A percentile compares a stretch with the other conserved stretches of the same genome.
Evolutionary conservation across 1,139 yeast genomes (phyloP).

Genomic region (Saccharomycopsis phalli): DNA sequence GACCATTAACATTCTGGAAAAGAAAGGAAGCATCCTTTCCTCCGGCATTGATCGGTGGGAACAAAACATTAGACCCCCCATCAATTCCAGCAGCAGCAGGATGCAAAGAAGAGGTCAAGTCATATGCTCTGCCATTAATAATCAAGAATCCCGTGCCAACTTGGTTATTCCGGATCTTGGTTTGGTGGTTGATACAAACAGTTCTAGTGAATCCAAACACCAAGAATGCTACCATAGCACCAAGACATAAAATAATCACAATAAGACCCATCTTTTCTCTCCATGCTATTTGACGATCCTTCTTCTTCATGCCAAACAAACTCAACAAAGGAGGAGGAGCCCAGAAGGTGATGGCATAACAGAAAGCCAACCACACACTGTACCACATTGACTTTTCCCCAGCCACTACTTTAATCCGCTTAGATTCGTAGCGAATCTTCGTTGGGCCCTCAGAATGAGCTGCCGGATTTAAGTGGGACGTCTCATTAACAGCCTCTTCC

Average conservation of each 20-base stretch:
- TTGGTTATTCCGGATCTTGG: slow-evolving; percentile 50
- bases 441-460: slow-evolving; percentile 4
- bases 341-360: slow-evolving; percentile 79
- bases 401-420: slow-evolving; percentile 20
- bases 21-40: slow-evolving; percentile 83
- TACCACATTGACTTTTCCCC: slow-evolving; percentile 30
- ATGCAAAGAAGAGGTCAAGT: slow-evolving; percentile 59
- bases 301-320: slow-evolving; percentile 68
- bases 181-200: slow-evolving; percentile 52
- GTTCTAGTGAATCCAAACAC: slow-evolving; percentile 89
- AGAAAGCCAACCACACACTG: slow-evolving; percentile 72
- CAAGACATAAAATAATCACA: slow-evolving; percentile 63
- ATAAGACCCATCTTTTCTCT: slow-evolving; percentile 87
- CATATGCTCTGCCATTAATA: slow-evolving; percentile 76
- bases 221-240: slow-evolving; percentile 72
- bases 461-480: slow-evolving; percentile 7
- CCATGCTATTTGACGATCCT: slow-evolving; percentile 91
- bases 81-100: slow-evolving; percentile 75
- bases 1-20: slow-evolving; percentile 93
- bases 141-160: slow-evolving; percentile 56
- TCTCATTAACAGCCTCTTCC: slow-evolving; percentile 5
- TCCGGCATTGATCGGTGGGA: slow-evolving; percentile 83
- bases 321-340: slow-evolving; percentile 72
- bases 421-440: slow-evolving; percentile 6
- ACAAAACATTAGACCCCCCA: slow-evolving; percentile 58